Percentiles rank a stretch among this genome's conserved stretches.
Conservation (phyloP, 768 basidiomycete genomes). For the Dioszegia crocea region DNA sequence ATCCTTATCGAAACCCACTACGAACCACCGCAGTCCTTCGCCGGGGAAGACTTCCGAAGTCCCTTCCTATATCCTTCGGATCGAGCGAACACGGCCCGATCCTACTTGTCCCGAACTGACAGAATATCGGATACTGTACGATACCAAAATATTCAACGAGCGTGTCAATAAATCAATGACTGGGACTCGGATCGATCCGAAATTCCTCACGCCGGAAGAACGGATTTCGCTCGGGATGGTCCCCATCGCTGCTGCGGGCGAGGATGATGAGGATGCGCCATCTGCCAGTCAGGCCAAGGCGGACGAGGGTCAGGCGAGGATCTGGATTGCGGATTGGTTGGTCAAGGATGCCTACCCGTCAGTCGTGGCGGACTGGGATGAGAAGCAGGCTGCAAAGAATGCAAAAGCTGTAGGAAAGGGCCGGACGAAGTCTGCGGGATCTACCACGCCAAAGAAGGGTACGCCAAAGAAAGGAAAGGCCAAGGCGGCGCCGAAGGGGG, state of each 20-base stretch:
- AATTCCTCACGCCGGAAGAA: slow-evolving; percentile 54
- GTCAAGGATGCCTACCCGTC: slow-evolving; percentile 64
- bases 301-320: slow-evolving; percentile 36
- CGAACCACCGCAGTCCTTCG: slow-evolving; percentile 61
- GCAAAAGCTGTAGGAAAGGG: slow-evolving; percentile 23
- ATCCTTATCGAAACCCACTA: slow-evolving; percentile 49
- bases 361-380: slow-evolving; percentile 63
- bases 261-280: slow-evolving; percentile 22
- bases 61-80: slow-evolving; percentile 56
- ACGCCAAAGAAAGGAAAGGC: neutral
- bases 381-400: slow-evolving; percentile 61
- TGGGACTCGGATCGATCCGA: slow-evolving; percentile 56
- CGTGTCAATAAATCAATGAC: slow-evolving; percentile 65
- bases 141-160: slow-evolving; percentile 63
- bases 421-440: neutral
- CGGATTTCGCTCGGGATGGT: slow-evolving; percentile 44
- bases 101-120: slow-evolving; percentile 69
- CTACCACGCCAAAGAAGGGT: slow-evolving; percentile 1
- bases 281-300: slow-evolving; percentile 51
- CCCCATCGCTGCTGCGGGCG: neutral
- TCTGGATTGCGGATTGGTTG: slow-evolving; percentile 84
- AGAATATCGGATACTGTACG: slow-evolving; percentile 77
- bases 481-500: too few species aligned
- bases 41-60: slow-evolving; percentile 49
- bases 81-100: slow-evolving; percentile 59